These are phyloP conservation scores for Blechomonas ayalai DNA, from an alignment of 208 protist species.

Conservation along the genomic window DNA sequence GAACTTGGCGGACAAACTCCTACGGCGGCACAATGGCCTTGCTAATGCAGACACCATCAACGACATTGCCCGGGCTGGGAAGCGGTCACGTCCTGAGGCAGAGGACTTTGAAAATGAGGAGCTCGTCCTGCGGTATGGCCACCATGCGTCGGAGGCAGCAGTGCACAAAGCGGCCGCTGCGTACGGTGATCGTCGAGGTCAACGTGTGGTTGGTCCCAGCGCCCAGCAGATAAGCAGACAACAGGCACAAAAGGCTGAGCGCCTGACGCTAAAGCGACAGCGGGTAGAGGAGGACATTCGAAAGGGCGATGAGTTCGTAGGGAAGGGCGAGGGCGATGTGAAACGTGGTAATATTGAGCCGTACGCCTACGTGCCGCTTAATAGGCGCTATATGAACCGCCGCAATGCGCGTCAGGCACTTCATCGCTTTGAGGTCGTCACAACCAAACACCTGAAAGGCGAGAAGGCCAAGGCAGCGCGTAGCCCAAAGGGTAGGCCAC, in stretches of 20 bases:
- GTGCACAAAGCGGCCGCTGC: constrained; percentile 18
- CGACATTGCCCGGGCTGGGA: constrained; percentile 33
- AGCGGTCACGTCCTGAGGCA: constrained; percentile 43
- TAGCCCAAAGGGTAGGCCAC: no score
- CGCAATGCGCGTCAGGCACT: constrained; percentile 72
- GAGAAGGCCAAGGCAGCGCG: constrained; percentile 79
- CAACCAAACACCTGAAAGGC: constrained; percentile 53
- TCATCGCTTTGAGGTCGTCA: constrained; percentile 65
- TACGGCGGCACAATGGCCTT: constrained; percentile 34
- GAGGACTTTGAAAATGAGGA: constrained; percentile 86
- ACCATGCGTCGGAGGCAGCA: constrained; percentile 36
- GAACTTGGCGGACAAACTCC: constrained; percentile 59
- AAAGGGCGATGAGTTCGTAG: constrained; percentile 81
- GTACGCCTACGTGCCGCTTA: constrained; percentile 88
- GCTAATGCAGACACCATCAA: constrained; percentile 45
- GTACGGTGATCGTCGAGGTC: constrained; percentile 13
- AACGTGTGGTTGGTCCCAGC: constrained; percentile 22
- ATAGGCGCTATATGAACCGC: constrained; percentile 86
- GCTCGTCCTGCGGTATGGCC: constrained; percentile 63
- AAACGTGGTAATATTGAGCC: constrained; percentile 78
- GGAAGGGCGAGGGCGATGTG: constrained; percentile 73
- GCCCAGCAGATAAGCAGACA: constrained; percentile 38
- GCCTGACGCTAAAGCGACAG: constrained; percentile 54
- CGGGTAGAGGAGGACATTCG: constrained; percentile 83
- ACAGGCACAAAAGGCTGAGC: constrained; percentile 59